Conservation (phyloP, 2,329 filamentous ascomycete genomes). For the Fusarium marasasianum region DNA sequence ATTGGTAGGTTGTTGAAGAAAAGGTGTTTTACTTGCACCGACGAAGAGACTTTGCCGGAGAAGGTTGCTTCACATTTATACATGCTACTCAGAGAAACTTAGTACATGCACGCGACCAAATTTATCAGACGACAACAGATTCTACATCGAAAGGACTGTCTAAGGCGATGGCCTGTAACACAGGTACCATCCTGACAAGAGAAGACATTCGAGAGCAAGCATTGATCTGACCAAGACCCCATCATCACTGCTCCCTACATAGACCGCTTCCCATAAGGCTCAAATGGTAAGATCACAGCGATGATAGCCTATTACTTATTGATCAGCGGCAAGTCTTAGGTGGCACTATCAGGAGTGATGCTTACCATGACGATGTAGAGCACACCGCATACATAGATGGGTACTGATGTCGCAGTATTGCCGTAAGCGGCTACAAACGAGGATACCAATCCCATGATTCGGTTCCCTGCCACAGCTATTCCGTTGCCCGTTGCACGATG, state of each 20-base stretch:
- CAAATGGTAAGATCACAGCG: background rate
- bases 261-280: background rate
- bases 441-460: background rate
- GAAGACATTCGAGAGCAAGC: rapidly evolving
- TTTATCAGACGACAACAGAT: background rate
- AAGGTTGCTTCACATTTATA: rapidly evolving
- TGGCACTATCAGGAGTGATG: rapidly evolving
- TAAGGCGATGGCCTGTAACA: rapidly evolving
- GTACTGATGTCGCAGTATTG: background rate
- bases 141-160: background rate
- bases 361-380: background rate
- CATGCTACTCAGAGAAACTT: rapidly evolving
- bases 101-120: rapidly evolving
- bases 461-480: background rate
- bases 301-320: background rate
- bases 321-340: rapidly evolving
- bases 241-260: background rate
- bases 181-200: rapidly evolving
- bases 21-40: rapidly evolving
- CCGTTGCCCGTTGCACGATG: background rate
- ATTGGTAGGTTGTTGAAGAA: too few relatives aligned
- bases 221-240: rapidly evolving
- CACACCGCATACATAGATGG: background rate
- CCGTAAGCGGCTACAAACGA: background rate
- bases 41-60: rapidly evolving